phyloP scores from a whole-genome alignment of 495 filamentous ascomycete species.

The Ramalina intermedia region DNA sequence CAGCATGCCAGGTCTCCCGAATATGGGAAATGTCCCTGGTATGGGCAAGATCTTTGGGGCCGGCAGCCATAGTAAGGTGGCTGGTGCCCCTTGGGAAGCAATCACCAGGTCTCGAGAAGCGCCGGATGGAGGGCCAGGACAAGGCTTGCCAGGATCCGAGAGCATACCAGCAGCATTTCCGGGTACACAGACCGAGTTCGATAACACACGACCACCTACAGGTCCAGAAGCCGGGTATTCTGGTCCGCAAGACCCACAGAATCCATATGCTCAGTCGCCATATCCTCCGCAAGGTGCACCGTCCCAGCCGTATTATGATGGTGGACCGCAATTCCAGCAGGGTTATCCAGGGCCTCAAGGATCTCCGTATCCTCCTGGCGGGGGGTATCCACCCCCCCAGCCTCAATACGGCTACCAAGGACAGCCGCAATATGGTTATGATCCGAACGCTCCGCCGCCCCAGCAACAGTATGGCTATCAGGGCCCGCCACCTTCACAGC shows the following conservation, averaged over 20 bases:
- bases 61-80: conserved; percentile 13
- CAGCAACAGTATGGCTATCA: not conserved
- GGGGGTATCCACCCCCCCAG: not conserved
- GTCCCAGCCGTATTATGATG: not conserved
- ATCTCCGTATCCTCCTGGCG: conserved; percentile 2
- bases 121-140: not conserved
- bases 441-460: conserved; percentile 5
- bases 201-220: conserved; percentile 6
- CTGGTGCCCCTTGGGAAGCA: conserved; percentile 10
- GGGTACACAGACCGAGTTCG: conserved; percentile 7
- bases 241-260: not conserved
- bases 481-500: not conserved
- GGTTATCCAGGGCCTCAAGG: conserved; percentile 1
- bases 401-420: conserved; percentile 5
- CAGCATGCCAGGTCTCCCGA: not conserved
- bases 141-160: not conserved
- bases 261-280: not conserved
- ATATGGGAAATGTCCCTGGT: not conserved
- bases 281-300: conserved; percentile 3
- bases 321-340: not conserved
- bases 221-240: conserved; percentile 5
- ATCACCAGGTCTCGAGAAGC: conserved; percentile 6
- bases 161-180: conserved; percentile 1
- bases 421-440: conserved; percentile 3
- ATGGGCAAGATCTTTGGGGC: conserved; percentile 11